Percentiles rank a stretch among this genome's conserved stretches.
Conservation (phyloP, 768 basidiomycete genomes). For the Russula ochroleuca region DNA sequence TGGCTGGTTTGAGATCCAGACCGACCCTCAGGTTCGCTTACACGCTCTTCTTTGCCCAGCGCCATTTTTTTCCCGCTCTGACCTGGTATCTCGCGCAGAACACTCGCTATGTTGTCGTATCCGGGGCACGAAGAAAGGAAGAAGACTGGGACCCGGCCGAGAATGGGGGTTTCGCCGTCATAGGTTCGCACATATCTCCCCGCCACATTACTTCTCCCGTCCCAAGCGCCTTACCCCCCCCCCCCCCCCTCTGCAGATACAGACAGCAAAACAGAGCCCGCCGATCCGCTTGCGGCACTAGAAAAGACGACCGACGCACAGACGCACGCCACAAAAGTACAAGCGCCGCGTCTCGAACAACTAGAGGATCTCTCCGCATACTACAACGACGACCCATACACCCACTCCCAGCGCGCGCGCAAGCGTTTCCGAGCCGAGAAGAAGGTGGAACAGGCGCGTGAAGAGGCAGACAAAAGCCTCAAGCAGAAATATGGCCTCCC, state of each 20-base stretch:
- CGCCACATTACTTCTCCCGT: not conserved
- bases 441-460: constrained; percentile 66
- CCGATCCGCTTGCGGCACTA: constrained; percentile 80
- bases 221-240: not conserved
- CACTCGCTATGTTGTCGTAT: constrained; percentile 87
- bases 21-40: constrained; percentile 81
- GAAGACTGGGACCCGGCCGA: constrained; percentile 98
- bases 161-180: constrained; percentile 86
- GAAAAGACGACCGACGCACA: constrained; percentile 86
- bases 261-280: constrained; percentile 54
- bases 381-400: constrained; percentile 82
- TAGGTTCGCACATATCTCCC: constrained; percentile 48
- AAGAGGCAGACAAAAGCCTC: constrained; percentile 63
- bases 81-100: constrained; percentile 51
- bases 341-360: constrained; percentile 75
- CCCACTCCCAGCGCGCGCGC: constrained; percentile 67
- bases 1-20: constrained; percentile 97
- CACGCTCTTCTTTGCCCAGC: not conserved
- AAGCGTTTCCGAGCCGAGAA: constrained; percentile 86
- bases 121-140: constrained; percentile 91
- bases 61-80: not conserved
- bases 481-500: constrained; percentile 77
- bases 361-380: constrained; percentile 73
- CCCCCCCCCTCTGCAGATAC: constrained; percentile 48
- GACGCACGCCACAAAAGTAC: constrained; percentile 64